These are phyloP conservation scores for Lophium mytilinum DNA, from an alignment of 495 filamentous ascomycete species.

Conservation along the genomic window DNA sequence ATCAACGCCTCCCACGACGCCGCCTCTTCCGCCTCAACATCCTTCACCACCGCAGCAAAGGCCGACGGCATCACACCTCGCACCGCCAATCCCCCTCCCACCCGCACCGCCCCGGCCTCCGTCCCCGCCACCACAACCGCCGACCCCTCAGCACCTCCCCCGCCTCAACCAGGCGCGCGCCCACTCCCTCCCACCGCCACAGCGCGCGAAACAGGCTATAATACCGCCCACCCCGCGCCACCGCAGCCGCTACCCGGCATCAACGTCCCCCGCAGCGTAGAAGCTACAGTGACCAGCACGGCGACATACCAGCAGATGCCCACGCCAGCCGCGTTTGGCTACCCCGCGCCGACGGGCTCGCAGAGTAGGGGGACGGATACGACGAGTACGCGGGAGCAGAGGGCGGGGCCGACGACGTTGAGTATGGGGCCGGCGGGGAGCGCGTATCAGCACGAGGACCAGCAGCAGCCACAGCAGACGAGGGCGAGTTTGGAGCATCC, in stretches of 20 bases:
- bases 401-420: background rate
- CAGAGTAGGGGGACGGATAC: slow-evolving; percentile 18
- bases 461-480: no score
- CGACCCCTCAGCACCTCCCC: slow-evolving; percentile 42
- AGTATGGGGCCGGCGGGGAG: background rate
- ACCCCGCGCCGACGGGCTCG: slow-evolving; percentile 12
- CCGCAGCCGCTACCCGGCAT: slow-evolving; percentile 43
- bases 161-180: slow-evolving; percentile 50
- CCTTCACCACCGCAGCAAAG: slow-evolving; percentile 31
- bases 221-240: slow-evolving; percentile 40
- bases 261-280: background rate
- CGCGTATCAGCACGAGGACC: background rate
- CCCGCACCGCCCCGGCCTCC: slow-evolving; percentile 34
- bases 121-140: slow-evolving; percentile 24
- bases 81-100: slow-evolving; percentile 28
- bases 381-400: slow-evolving; percentile 4
- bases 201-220: slow-evolving; percentile 14
- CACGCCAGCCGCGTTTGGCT: slow-evolving; percentile 11
- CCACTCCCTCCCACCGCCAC: slow-evolving; percentile 33
- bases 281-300: slow-evolving; percentile 13
- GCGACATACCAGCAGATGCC: slow-evolving; percentile 3
- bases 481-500: slow-evolving; percentile 39
- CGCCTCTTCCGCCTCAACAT: background rate
- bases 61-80: slow-evolving; percentile 42
- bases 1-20: slow-evolving; percentile 28